Percentiles rank a stretch among this genome's conserved stretches.
These are phyloP conservation scores for Sclerotinia glacialis DNA, from an alignment of 2,329 filamentous ascomycete genomes.

Conservation along the genomic window DNA sequence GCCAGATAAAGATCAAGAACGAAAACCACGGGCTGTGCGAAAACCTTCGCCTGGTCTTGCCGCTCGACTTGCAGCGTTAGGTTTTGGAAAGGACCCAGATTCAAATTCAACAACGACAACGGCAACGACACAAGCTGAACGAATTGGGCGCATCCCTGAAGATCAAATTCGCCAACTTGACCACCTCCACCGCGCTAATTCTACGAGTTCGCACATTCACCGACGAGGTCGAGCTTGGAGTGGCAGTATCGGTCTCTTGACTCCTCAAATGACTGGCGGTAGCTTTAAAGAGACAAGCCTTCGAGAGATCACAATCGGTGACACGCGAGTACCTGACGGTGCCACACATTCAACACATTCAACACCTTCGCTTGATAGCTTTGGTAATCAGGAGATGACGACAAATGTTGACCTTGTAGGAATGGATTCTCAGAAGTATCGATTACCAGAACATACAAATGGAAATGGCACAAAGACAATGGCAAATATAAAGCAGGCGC, in stretches of 20 bases:
- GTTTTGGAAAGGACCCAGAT: constrained; percentile 48
- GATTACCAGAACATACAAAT: constrained; percentile 66
- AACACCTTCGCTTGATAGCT: constrained; percentile 31
- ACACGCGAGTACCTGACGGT: constrained; percentile 32
- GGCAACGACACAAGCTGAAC: constrained; percentile 39
- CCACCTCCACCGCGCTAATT: constrained; percentile 60
- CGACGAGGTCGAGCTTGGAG: constrained; percentile 71
- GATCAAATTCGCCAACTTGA: constrained; percentile 68
- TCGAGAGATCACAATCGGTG: constrained; percentile 31
- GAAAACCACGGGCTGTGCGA: constrained; percentile 41
- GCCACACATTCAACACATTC: constrained; percentile 33
- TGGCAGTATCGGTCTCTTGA: constrained; percentile 50
- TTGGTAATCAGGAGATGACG: constrained; percentile 34
- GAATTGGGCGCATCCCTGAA: constrained; percentile 68
- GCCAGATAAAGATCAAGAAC: constrained; percentile 27
- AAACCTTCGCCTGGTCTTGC: constrained; percentile 64
- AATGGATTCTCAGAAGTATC: constrained; percentile 73
- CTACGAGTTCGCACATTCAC: constrained; percentile 51
- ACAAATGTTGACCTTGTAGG: constrained; percentile 47
- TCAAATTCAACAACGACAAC: constrained; percentile 26
- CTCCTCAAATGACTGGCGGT: constrained; percentile 36
- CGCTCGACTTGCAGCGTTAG: constrained; percentile 62
- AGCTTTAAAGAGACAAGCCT: constrained; percentile 27
- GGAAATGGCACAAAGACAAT: constrained; percentile 65
- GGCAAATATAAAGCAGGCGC: constrained; percentile 55